Base-by-base conservation (phyloP, 2,329 filamentous ascomycete species). In the Aspergillus neoniger region DNA sequence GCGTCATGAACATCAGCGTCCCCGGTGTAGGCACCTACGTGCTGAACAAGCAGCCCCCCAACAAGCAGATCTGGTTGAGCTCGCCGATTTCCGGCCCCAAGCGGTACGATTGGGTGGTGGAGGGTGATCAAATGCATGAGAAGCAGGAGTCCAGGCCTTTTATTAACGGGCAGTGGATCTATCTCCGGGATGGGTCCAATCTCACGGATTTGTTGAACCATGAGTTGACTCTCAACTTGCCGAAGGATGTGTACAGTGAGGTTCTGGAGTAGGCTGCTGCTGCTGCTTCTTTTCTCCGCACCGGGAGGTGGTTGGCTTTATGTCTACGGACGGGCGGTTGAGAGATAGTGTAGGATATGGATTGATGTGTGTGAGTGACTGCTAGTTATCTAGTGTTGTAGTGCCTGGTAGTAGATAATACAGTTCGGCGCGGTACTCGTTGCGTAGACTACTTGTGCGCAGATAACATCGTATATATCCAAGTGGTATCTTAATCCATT, bases 41-140 rank as follows among this genome's bases (percentile, higher is more conserved):
- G 62, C 85, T 99, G 79, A 99, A 99, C 85, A 99, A 99, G 79
- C 95, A 99, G 77, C 95, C 95, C 0, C 92, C 94, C 19, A 98
- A 97, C 83, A 95, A 92, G 82, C 95, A 89, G 75, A 96, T 99
- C 73, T 99, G 95, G 95, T 86, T 98, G 49, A 95, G 91, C 39
- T 96, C 92, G 47, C 95, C 95, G 4, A 82, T 92, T 57, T 93
- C 91, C 5, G 95, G 95, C 0, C 95, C 95, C 14, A 97, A 97
- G 80, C 88, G 94, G 60, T 99, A 89, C 80, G 93, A 98, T 77
- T 99, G 91, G 85, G 90, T 96, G 58, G 75, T 93, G 14, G 73
- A 75, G 59, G 76, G 88, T 60, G 91, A 95, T 69, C 82, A 85
- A 32, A 90, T 92, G 81, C 78, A 87, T 69, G 85, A 92, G 73